Base-by-base conservation (phyloP, 176 grass and related monocot species). In the Musa troglodytarum region DNA sequence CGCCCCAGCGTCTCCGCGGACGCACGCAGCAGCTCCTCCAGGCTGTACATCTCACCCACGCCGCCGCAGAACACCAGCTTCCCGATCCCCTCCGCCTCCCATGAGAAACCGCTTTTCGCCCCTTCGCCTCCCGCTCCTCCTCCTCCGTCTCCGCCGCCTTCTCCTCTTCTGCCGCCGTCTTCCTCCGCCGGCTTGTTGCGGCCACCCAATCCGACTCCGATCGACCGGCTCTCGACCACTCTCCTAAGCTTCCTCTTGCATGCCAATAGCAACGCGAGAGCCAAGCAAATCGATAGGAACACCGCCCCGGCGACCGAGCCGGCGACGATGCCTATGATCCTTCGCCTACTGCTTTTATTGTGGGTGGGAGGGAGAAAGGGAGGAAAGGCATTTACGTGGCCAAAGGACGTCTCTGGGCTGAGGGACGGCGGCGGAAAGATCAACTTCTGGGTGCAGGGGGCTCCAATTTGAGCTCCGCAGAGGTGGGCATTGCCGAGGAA, bases 1-100 rank as follows among this genome's bases (percentile, higher is more conserved):
- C 94, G 87, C n/a, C 94, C 94, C 78, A 98, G 86, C 72, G 94
- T 98, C 88, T 98, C 94, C n/a, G 94, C 94, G 64, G 94, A 98
- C 53, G 93, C 93, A 3, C 86, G 87, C 76, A 98, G 86, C 54
- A 98, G 86, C 77, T 98, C 94, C 85, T 98, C 90, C 69, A 93
- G 81, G 84, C 82, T 77, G 85, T 98, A 98, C 82, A 87, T 84
- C 72, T 87, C 66, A 49, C 76, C n/a, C 7, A 75, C 83, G 20
- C 89, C 93, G 57, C 90, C 86, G 84, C 88, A 97, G 85, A 93
- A 98, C 53, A 91, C 77, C 55, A 98, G 84, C 83, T 87, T 93
- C 54, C 90, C 94, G 51, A 86, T 85, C 15, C 90, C 90, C 73
- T 96, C 89, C 28, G 78, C 68, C 82, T 96, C 93, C 93, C 93